Base-by-base conservation (phyloP, 179 eudicot genomes). In the Carnegiea gigantea region DNA sequence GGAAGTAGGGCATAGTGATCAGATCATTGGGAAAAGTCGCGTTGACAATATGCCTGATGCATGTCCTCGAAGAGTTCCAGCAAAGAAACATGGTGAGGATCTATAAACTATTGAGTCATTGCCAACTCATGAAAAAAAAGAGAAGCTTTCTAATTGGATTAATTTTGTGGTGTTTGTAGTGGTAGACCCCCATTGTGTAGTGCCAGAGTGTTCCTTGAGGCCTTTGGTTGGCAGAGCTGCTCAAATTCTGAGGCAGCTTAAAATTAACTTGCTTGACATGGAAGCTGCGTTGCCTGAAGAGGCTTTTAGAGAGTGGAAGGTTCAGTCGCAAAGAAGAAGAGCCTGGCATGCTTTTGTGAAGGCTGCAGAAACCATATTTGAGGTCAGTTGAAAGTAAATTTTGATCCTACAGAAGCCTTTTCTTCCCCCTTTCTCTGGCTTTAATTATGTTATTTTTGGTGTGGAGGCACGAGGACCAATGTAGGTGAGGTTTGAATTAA, bases 201-300 rank as follows among this genome's bases (percentile, higher is more conserved):
- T 89, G 46, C 92, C 89, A 30, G 94, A 90, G 84, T 86, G 89
- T 70, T 92, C 98, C 44, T 80, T 87, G 86, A 89, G 88, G 79
- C 93, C 94, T 40, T 83, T 93, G 80, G 90, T 77, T 23, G 97
- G 94, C 30, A 82, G 87, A 78, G 91, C 85, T 77, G 85, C 85
- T 78, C 89, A 88, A 73, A 86, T 96, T 85, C 77, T 96, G 60
- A 76, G 90, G 78, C 89, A 84, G 78, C 95, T 96, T 4, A 94
- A 94, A 84, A 86, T 91, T 79, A 86, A 85, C 73, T 84, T 96
- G 89, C 98, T 96, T 79, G 99, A 96, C 82, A 89, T 94, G 88
- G 98, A 94, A 79, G 93, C 94, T 82, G 97, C 96, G 26, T 85
- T 96, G 70, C 93, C 98, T 43, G 92, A 86, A 87, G 97, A 91